These are phyloP conservation scores for Leccinum pallidistipes DNA, from an alignment of 1,284 basidiomycete genomes.

Conservation along the genomic window DNA sequence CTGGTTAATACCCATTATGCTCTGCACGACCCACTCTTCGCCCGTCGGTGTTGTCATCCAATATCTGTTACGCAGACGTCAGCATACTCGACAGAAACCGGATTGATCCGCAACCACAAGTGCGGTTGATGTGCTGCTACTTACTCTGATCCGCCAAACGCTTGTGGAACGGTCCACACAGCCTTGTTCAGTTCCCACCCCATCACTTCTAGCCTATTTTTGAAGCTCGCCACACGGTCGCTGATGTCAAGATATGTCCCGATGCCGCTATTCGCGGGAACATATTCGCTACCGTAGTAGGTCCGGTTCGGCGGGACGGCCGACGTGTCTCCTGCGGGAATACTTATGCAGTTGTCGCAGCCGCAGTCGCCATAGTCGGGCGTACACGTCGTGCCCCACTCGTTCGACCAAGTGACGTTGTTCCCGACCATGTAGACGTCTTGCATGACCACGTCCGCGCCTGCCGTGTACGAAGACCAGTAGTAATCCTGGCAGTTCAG, in stretches of 20 bases:
- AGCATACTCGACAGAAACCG: not conserved
- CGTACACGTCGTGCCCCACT: constrained; percentile 56
- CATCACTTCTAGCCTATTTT: constrained; percentile 54
- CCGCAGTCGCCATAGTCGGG: constrained; percentile 69
- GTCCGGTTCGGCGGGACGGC: constrained; percentile 30
- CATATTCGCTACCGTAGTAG: constrained; percentile 9
- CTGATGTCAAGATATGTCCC: constrained; percentile 54
- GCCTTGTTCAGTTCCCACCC: constrained; percentile 57
- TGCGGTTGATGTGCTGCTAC: constrained; percentile 20
- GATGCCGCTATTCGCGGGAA: constrained; percentile 34
- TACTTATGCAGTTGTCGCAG: constrained; percentile 52
- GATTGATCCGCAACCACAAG: not conserved
- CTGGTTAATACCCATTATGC: constrained; percentile 67
- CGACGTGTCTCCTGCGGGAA: constrained; percentile 22
- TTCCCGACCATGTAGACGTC: constrained; percentile 63
- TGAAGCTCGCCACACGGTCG: constrained; percentile 62
- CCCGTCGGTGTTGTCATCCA: constrained; percentile 69
- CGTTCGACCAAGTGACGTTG: constrained; percentile 63
- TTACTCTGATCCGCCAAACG: constrained; percentile 60
- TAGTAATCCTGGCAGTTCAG: constrained; percentile 74
- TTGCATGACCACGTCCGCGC: constrained; percentile 62
- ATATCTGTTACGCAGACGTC: constrained; percentile 44
- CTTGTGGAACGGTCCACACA: constrained; percentile 78
- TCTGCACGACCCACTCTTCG: constrained; percentile 64
- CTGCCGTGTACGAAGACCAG: constrained; percentile 57